These are phyloP conservation scores for Caryopteris hybrid DNA, from an alignment of 305 asterid species.

Conservation along the genomic window DNA sequence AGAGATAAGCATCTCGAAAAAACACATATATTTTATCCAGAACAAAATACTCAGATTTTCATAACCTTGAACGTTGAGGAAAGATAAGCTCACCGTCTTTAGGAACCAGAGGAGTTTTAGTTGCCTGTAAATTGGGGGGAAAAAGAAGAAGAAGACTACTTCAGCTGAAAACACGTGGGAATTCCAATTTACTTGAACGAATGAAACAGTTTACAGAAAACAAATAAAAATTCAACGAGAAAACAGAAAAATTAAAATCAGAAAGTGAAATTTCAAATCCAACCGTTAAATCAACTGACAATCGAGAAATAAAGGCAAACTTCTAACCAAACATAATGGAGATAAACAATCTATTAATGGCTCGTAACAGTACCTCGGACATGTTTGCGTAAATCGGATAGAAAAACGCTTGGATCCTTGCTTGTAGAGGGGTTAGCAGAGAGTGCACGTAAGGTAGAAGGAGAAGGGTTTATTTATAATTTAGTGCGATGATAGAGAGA, in stretches of 20 bases:
- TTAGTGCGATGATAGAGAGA: background rate
- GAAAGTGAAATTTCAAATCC: background rate
- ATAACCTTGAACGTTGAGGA: background rate
- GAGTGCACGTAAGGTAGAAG: background rate
- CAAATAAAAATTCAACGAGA: background rate
- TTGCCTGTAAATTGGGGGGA: conserved; percentile 13
- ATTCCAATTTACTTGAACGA: background rate
- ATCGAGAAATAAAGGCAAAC: background rate
- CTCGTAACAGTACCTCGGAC: conserved; percentile 36
- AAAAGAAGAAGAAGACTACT: background rate
- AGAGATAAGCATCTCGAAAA: background rate
- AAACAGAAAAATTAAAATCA: background rate
- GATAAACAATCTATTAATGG: background rate
- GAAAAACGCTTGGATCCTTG: conserved; percentile 23
- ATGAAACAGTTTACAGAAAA: background rate
- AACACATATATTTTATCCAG: background rate
- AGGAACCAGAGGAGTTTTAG: conserved; percentile 29
- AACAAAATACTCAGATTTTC: background rate
- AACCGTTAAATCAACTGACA: background rate
- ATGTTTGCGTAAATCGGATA: conserved; percentile 13
- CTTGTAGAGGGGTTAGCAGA: conserved; percentile 11
- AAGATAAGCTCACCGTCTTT: conserved; percentile 29
- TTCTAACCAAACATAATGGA: background rate
- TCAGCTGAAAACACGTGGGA: conserved; percentile 7
- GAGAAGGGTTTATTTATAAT: conserved; percentile 13